Percentiles rank a stretch among this genome's conserved stretches.
Evolutionary conservation across 2,329 filamentous ascomycete species (phyloP).

Genomic region (Fonsecaea pugnacius): DNA sequence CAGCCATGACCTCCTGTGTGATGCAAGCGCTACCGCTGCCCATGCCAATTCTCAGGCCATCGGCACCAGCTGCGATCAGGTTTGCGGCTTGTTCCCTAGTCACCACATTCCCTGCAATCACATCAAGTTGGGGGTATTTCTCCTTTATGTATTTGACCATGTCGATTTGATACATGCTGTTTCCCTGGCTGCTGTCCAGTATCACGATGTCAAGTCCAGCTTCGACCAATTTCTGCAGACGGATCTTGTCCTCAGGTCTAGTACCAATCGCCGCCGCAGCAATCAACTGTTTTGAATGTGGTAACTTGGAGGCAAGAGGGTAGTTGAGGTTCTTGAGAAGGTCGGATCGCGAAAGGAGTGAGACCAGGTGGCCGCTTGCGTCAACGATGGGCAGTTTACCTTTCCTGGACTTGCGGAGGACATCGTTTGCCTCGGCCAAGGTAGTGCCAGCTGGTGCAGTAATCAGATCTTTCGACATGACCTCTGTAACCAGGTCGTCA

Average conservation of each 20-base stretch:
- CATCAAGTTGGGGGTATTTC: constrained; percentile 81
- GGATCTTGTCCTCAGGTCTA: constrained; percentile 85
- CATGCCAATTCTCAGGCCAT: constrained; percentile 98
- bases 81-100: constrained; percentile 93
- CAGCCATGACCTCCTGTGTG: constrained; percentile 99
- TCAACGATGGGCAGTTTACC: constrained; percentile 96
- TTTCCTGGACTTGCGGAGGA: constrained; percentile 95
- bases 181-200: constrained; percentile 95
- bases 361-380: constrained; percentile 79
- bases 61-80: constrained; percentile 89
- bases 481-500: constrained; percentile 74
- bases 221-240: constrained; percentile 85
- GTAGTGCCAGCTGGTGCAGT: constrained; percentile 84
- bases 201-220: constrained; percentile 94
- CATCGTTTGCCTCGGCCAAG: constrained; percentile 85
- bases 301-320: constrained; percentile 92
- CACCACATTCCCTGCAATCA: constrained; percentile 98
- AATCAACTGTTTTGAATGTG: constrained; percentile 96
- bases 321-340: constrained; percentile 99
- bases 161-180: constrained; percentile 97
- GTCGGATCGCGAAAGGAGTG: constrained; percentile 91
- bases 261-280: constrained; percentile 95
- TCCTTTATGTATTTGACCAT: constrained; percentile 98
- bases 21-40: constrained; percentile 97
- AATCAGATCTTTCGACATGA: constrained; percentile 95